Conservation (phyloP, 257 asterid genomes). For the Fraxinus quadrangulata region DNA sequence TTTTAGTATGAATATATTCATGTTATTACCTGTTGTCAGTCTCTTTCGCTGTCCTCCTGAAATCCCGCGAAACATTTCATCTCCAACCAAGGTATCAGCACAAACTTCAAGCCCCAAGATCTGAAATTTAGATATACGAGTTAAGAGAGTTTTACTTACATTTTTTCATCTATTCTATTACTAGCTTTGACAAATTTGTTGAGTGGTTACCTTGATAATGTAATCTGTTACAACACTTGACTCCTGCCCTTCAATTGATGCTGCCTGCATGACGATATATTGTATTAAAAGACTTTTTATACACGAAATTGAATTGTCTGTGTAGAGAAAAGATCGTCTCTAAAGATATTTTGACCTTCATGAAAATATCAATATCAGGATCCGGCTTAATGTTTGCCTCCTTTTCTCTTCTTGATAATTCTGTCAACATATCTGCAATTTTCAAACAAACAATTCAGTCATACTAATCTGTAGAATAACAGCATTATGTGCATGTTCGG, state of each 20-base stretch:
- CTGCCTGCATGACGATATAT: constrained; percentile 51
- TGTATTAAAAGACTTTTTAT: background rate
- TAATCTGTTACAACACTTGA: constrained; percentile 77
- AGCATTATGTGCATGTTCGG: background rate
- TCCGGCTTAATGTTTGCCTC: constrained; percentile 83
- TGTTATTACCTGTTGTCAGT: constrained; percentile 68
- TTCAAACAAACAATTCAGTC: background rate
- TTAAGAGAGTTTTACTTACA: background rate
- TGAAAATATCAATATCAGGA: constrained; percentile 77
- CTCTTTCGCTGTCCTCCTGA: constrained; percentile 92
- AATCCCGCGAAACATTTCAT: constrained; percentile 82
- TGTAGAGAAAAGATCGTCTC: background rate
- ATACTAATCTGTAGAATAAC: background rate
- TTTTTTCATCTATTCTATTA: constrained; percentile 1
- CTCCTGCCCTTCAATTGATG: constrained; percentile 82
- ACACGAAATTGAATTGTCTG: background rate
- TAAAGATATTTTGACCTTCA: constrained; percentile 62
- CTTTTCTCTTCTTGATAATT: constrained; percentile 85
- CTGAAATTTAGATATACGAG: constrained; percentile 33
- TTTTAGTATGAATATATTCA: background rate
- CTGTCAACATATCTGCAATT: constrained; percentile 67
- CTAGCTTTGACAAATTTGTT: background rate
- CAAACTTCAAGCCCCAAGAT: constrained; percentile 83
- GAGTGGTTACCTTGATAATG: constrained; percentile 64
- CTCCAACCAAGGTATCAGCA: constrained; percentile 86